Evolutionary conservation across 805 yeast species (phyloP), one percentile per base, ranked within the genome.

Genomic region (Kuraishia cidri): DNA sequence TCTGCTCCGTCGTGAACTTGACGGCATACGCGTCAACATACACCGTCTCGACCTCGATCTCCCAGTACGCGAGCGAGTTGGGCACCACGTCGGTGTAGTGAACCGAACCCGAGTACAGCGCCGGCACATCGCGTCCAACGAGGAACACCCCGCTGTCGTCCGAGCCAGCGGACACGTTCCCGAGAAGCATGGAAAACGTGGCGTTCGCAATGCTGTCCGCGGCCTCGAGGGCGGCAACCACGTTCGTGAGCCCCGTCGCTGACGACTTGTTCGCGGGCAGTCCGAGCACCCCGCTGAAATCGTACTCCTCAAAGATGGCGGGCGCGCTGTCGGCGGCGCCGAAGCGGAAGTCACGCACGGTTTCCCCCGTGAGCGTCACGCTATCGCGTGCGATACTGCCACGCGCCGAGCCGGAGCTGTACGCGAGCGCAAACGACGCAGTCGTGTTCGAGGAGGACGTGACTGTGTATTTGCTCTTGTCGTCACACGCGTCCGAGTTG

Each of bases 251-350:
- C 5, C 54, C 48, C 11, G 52, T 48, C 3, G 49, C 40, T 1
- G 60, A 38, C 6, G 63, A 46, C 31, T 62, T 62, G 25, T 54
- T 48, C 3, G 75, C 60, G 4, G 82, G 72, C 18, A 77, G 58
- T 2, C 84, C 84, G 34, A 78, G 45, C 13, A 77, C 66, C 12
- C 85, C 85, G 39, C 73, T 69, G 25, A 75, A 66, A 11, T 66
- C 60, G 48, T 71, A 76, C 12, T 58, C 56, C 3, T 55, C 56
- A 39, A 78, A 77, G 36, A 72, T 61, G 21, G 58, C 61, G 2
- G 81, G 82, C 3, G 71, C 79, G 4, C 52, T 27, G 11, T 51
- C 44, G 1, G 82, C 79, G 20, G 66, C 58, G 14, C 85, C 85
- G 41, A 77, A 63, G 15, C 62, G 49, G 42, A 70, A 64, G 40